These are phyloP conservation scores for Colletotrichum magnum DNA, from an alignment of 2,329 filamentous ascomycete genomes.

Conservation along the genomic window DNA sequence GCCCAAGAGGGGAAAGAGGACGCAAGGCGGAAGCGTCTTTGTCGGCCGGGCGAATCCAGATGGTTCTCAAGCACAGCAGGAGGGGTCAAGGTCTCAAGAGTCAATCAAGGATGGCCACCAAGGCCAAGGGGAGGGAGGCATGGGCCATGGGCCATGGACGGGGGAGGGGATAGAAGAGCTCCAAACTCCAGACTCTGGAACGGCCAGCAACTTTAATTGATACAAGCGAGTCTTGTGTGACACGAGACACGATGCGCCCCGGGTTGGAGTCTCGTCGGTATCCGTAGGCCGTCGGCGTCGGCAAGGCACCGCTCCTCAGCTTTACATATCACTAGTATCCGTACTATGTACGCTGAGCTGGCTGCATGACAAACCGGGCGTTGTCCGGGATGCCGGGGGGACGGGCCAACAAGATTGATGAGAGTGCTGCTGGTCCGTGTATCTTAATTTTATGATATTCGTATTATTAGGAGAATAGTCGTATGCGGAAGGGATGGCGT, in stretches of 20 bases:
- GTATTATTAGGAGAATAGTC: neutral
- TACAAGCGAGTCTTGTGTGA: conserved; percentile 16
- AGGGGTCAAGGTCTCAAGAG: neutral
- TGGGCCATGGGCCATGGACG: too few relatives aligned
- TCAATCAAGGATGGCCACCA: neutral
- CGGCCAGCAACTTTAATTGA: conserved; percentile 31
- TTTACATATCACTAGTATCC: neutral
- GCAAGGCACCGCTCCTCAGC: too few relatives aligned
- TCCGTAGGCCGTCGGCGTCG: too few relatives aligned
- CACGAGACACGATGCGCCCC: conserved; percentile 23
- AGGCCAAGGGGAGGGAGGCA: neutral
- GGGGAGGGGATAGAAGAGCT: too few relatives aligned
- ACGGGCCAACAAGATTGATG: too few relatives aligned
- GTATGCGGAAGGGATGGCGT: neutral
- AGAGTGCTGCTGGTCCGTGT: conserved; percentile 5
- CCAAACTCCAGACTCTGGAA: conserved; percentile 1
- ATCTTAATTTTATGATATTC: neutral
- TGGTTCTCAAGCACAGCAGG: conserved; percentile 19
- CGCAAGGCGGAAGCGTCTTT: conserved; percentile 10
- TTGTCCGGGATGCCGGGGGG: too few relatives aligned
- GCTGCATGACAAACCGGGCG: conserved; percentile 4
- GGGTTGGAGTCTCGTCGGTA: conserved; percentile 3
- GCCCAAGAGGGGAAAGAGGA: conserved; percentile 6
- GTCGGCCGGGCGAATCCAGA: conserved; percentile 25
- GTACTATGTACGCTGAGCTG: neutral